phyloP scores from a whole-genome alignment of 495 filamentous ascomycete species.

The Penicillium fimorum region DNA sequence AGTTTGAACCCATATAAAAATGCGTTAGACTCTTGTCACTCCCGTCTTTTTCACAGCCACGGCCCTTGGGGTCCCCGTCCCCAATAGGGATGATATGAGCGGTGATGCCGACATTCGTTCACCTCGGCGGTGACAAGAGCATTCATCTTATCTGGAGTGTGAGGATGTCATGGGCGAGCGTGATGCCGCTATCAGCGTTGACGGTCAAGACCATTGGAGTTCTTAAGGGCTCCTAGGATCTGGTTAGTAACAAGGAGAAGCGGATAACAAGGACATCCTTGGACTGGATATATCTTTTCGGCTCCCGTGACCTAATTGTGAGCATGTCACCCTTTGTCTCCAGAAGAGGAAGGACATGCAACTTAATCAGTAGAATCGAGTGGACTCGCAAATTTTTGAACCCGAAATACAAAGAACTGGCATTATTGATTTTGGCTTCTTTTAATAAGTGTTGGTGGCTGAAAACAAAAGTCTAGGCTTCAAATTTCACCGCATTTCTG shows the following conservation, averaged over 20 bases:
- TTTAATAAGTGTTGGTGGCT: neutral
- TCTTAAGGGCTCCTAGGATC: neutral
- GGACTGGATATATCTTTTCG: too few species aligned
- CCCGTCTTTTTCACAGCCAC: neutral
- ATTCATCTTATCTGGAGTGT: neutral
- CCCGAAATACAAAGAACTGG: neutral
- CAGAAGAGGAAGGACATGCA: neutral
- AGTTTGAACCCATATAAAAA: neutral
- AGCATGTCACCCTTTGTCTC: neutral
- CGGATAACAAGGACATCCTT: neutral
- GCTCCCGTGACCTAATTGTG: neutral
- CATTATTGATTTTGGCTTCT: neutral
- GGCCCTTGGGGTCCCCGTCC: neutral
- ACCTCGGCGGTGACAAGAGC: neutral
- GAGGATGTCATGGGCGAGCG: neutral
- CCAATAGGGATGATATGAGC: neutral
- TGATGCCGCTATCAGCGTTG: neutral
- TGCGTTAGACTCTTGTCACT: slow-evolving; percentile 4
- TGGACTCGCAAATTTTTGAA: neutral
- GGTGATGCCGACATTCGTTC: neutral
- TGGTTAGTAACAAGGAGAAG: neutral
- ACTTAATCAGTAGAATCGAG: neutral
- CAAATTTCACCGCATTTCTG: neutral
- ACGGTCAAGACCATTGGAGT: neutral
- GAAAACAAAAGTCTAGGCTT: neutral